These are phyloP conservation scores for Sphagnum magellanicum DNA, from an alignment of 228 moss, liverwort and hornwort species.

Conservation along the genomic window DNA sequence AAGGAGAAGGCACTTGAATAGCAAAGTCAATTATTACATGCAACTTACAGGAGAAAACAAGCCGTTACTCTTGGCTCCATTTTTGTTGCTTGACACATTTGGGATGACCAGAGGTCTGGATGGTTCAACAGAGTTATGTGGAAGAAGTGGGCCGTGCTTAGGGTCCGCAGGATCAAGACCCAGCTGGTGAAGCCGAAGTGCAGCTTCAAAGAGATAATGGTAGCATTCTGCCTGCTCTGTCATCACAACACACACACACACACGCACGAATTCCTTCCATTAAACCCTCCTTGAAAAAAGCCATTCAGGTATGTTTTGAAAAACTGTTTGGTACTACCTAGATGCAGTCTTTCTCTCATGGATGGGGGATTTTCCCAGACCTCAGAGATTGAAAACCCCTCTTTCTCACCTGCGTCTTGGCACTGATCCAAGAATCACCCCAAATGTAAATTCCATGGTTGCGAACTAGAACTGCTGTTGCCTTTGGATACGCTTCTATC, in stretches of 20 bases:
- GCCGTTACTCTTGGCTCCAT: not conserved
- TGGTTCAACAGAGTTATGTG: slow-evolving; percentile 5
- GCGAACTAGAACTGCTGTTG: slow-evolving; percentile 93
- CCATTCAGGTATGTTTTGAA: too few species aligned
- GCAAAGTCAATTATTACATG: not conserved
- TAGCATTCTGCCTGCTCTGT: slow-evolving; percentile 97
- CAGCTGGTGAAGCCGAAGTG: slow-evolving; percentile 81
- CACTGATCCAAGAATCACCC: slow-evolving; percentile 99
- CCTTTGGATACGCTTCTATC: slow-evolving; percentile 91
- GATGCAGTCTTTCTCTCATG: too few species aligned
- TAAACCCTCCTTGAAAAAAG: too few species aligned
- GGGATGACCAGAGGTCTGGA: too few species aligned
- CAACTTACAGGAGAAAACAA: slow-evolving; percentile 16
- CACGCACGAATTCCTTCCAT: not conserved
- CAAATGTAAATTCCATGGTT: slow-evolving; percentile 98
- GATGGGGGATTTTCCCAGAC: too few species aligned
- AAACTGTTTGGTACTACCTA: too few species aligned
- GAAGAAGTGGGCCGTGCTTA: slow-evolving; percentile 62
- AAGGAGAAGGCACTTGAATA: too few species aligned
- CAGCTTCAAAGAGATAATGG: slow-evolving; percentile 96
- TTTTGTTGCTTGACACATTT: slow-evolving; percentile 15
- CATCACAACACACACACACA: slow-evolving; percentile 6
- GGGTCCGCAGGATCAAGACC: slow-evolving; percentile 94
- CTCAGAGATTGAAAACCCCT: not conserved
- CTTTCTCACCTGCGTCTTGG: slow-evolving; percentile 82